Percentiles rank a stretch among this genome's conserved stretches.
Conservation (phyloP, 1,284 basidiomycete species). For the Sporisorium scitamineum region DNA sequence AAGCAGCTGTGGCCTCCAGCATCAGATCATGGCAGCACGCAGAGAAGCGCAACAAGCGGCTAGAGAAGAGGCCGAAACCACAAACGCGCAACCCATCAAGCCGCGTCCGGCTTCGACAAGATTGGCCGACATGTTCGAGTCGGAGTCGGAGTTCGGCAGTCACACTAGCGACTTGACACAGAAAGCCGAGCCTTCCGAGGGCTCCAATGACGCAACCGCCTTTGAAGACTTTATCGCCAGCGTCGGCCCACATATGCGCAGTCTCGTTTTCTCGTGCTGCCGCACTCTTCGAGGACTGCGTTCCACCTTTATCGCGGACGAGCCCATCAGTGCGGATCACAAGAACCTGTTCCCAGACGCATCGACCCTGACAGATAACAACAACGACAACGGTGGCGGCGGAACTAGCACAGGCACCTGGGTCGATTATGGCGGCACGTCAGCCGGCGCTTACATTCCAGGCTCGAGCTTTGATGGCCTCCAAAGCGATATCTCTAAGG, state of each 20-base stretch:
- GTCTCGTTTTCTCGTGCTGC: slow-evolving; percentile 58
- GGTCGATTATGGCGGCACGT: slow-evolving; percentile 21
- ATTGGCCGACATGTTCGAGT: slow-evolving; percentile 28
- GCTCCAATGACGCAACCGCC: slow-evolving; percentile 16
- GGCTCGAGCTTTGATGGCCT: slow-evolving; percentile 52
- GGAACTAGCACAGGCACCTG: slow-evolving; percentile 27
- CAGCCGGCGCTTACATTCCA: slow-evolving; percentile 23
- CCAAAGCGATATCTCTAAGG: slow-evolving; percentile 45
- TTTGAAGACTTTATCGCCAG: slow-evolving; percentile 59
- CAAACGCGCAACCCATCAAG: not conserved
- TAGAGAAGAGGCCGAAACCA: slow-evolving; percentile 8
- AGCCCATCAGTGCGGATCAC: slow-evolving; percentile 9
- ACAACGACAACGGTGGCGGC: slow-evolving; percentile 8
- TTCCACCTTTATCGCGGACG: slow-evolving; percentile 46
- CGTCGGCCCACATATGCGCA: slow-evolving; percentile 66
- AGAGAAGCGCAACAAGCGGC: slow-evolving; percentile 27
- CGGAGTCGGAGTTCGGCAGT: slow-evolving; percentile 4
- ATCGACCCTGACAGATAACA: slow-evolving; percentile 3
- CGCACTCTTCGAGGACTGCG: slow-evolving; percentile 49
- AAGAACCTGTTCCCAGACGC: slow-evolving; percentile 9
- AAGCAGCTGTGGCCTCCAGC: slow-evolving; percentile 63
- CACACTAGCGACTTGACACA: not conserved
- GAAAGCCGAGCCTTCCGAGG: not conserved
- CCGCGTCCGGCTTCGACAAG: slow-evolving; percentile 21
- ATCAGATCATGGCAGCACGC: slow-evolving; percentile 56